A percentile compares a stretch with the other conserved stretches of the same genome.
phyloP scores from a whole-genome alignment of 1,284 basidiomycete species.

The Fomitopsis palustris region DNA sequence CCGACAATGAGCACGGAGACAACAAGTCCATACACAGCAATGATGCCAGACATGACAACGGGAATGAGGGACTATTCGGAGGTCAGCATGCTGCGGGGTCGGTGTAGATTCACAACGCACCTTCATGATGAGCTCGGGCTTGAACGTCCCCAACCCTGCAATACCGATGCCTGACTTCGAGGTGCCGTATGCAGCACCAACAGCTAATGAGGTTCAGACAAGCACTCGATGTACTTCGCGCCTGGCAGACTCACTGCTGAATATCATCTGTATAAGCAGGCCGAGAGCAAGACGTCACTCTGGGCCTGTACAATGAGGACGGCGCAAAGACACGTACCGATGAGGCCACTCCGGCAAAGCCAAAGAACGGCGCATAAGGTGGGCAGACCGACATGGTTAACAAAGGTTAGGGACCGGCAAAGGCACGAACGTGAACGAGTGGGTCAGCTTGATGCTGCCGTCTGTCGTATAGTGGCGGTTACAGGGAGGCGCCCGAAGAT shows the following conservation, averaged over 20 bases:
- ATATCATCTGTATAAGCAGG: constrained; percentile 62
- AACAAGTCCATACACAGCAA: constrained; percentile 65
- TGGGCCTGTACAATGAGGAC: neutral
- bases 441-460: neutral
- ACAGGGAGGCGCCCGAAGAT: neutral
- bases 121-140: constrained; percentile 98
- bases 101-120: constrained; percentile 37
- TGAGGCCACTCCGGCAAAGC: constrained; percentile 80
- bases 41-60: constrained; percentile 83
- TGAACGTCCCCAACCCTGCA: constrained; percentile 91
- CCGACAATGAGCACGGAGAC: constrained; percentile 71
- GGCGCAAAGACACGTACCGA: constrained; percentile 56
- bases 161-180: constrained; percentile 98
- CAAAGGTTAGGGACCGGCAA: neutral
- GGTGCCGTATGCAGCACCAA: constrained; percentile 96
- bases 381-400: constrained; percentile 51
- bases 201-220: constrained; percentile 41
- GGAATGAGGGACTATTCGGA: constrained; percentile 81
- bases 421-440: neutral
- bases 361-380: constrained; percentile 84
- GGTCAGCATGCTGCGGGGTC: neutral
- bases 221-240: neutral
- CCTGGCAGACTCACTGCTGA: constrained; percentile 66
- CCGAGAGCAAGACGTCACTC: constrained; percentile 1
- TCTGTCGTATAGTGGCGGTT: neutral